A percentile compares a stretch with the other conserved stretches of the same genome.
phyloP scores from a whole-genome alignment of 163 green algal genomes.

The Prototheca wickerhamii region DNA sequence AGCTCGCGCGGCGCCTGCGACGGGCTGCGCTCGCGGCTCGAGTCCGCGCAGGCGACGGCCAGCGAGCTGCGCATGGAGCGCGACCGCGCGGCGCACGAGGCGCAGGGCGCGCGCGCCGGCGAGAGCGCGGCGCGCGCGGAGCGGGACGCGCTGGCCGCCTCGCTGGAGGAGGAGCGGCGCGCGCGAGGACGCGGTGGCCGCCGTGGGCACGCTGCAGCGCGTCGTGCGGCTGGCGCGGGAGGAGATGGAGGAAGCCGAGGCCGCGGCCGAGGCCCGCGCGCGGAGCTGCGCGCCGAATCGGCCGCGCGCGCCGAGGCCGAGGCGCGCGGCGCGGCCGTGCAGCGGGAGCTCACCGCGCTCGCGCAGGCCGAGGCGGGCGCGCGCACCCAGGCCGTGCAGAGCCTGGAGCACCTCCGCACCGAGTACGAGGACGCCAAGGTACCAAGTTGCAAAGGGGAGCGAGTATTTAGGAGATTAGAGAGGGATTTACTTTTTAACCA shows the following conservation, averaged over 20 bases:
- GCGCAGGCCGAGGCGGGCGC: constrained; percentile 16
- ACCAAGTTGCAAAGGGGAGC: background rate
- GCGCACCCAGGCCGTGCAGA: constrained; percentile 1
- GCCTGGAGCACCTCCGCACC: constrained; percentile 13
- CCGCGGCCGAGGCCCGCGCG: constrained; percentile 13
- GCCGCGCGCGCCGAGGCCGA: background rate
- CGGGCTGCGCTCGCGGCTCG: background rate
- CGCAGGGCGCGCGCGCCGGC: background rate
- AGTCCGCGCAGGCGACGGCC: no score
- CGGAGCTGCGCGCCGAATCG: constrained; percentile 3
- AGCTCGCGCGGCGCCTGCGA: background rate
- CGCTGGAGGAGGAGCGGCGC: constrained; percentile 19
- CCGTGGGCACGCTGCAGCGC: constrained; percentile 36
- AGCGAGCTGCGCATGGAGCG: background rate
- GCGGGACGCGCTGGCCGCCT: constrained; percentile 7
- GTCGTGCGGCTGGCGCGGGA: constrained; percentile 26
- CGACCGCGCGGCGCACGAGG: background rate
- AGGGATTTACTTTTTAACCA: background rate
- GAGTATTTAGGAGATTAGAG: background rate
- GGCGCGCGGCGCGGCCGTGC: background rate
- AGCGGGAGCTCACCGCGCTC: background rate
- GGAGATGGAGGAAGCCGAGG: constrained; percentile 36
- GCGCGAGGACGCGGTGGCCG: constrained; percentile 28
- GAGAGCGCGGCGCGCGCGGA: no score
- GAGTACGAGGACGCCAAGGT: constrained; percentile 29